These are phyloP conservation scores for Aspergillus saccharolyticus DNA, from an alignment of 495 filamentous ascomycete species.

Conservation along the genomic window DNA sequence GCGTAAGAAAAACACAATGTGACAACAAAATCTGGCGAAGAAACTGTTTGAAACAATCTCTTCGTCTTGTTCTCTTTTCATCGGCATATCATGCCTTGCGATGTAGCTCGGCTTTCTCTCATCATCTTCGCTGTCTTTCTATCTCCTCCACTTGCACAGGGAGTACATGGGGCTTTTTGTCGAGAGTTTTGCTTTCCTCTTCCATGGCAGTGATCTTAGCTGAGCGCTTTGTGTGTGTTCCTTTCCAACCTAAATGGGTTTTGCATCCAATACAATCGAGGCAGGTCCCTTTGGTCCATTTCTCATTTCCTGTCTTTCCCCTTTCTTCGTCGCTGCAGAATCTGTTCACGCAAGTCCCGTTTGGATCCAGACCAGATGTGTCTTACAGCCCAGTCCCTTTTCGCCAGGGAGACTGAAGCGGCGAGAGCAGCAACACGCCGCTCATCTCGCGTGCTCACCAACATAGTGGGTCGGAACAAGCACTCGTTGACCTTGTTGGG, in stretches of 20 bases:
- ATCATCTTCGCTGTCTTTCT: slow-evolving; percentile 9
- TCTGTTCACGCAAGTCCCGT: slow-evolving; percentile 4
- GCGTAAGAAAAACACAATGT: neutral
- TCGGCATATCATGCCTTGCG: slow-evolving; percentile 18
- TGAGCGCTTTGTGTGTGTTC: slow-evolving; percentile 23
- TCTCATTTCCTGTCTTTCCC: slow-evolving; percentile 10
- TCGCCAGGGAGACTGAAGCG: neutral
- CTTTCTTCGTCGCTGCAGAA: slow-evolving; percentile 9
- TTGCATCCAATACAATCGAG: slow-evolving; percentile 25
- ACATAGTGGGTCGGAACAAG: neutral
- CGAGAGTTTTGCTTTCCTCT: slow-evolving; percentile 14
- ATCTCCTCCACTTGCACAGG: slow-evolving; percentile 11
- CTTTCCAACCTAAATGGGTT: slow-evolving; percentile 7
- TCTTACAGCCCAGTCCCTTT: neutral
- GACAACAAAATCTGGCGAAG: slow-evolving; percentile 3
- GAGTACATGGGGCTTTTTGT: slow-evolving; percentile 14
- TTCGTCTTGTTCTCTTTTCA: slow-evolving; percentile 10
- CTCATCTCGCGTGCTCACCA: neutral
- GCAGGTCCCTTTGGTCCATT: slow-evolving; percentile 22
- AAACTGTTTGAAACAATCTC: slow-evolving; percentile 15
- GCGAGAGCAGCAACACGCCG: neutral
- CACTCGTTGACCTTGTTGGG: neutral
- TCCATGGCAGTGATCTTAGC: slow-evolving; percentile 23
- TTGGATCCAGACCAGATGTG: slow-evolving; percentile 1
- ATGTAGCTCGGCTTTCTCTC: slow-evolving; percentile 16